Evolutionary conservation across 257 asterid genomes (phyloP), one percentile per base, ranked within the genome.

Genomic region (Jasminum sambac): DNA sequence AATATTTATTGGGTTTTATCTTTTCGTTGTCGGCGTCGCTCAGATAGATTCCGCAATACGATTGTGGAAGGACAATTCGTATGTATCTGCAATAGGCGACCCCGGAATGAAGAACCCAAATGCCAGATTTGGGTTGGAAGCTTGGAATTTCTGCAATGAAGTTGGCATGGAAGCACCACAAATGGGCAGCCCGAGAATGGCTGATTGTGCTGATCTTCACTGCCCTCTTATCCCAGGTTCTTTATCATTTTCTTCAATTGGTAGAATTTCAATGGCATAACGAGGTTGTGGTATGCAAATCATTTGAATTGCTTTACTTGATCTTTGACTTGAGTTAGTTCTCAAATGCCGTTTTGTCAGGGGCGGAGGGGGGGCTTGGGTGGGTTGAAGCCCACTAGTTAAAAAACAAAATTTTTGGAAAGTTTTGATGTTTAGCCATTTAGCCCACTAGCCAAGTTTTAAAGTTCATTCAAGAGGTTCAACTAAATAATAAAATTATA

Each of bases 101-200:
- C 93, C 97, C 24, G 97, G 89, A 48, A 89, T 91, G 96, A 87
- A 79, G 75, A 84, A 68, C 87, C 95, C 96, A n/a, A 80, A 84
- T 87, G 62, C 95, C 11, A 85, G 97, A 82, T 91, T 89, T 72
- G 97, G 82, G 34, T 76, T 89, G 10, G 97, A 91, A 84, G 96
- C 92, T 70, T 91, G 97, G 96, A 89, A 91, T 82, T 91, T 91
- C 85, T 91, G 97, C 75, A 89, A 89, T 72, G 97, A 91, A 81
- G 97, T 91, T 63, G 97, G 97, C 13, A 11, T 38, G 8, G 95
- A 91, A 76, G 92, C 90, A 5, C 95, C 96, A 8, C 66, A 77
- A 16, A 86, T 84, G 92, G 95, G 91, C 62, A 87, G 97, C 79
- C 97, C 97, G 72, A 84, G 97, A 81, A 65, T 89, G 81, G 97